Percentiles rank a stretch among this genome's conserved stretches.
These are phyloP conservation scores for Passalora sequoiae DNA, from an alignment of 2,329 filamentous ascomycete species.

Conservation along the genomic window DNA sequence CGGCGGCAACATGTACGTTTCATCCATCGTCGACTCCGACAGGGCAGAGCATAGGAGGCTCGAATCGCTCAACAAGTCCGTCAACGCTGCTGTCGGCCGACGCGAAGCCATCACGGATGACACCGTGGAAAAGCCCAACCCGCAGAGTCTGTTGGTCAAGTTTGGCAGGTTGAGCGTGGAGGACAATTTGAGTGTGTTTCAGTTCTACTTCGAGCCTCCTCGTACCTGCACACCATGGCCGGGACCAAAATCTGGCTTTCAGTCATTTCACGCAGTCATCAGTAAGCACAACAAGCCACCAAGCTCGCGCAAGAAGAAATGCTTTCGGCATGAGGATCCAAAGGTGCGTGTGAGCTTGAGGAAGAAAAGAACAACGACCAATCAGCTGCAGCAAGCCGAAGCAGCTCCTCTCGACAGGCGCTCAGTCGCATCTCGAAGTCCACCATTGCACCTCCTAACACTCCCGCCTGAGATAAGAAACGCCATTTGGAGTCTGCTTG, in stretches of 20 bases:
- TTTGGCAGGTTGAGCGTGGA: constrained; percentile 15
- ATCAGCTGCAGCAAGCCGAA: no score
- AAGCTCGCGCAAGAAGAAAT: constrained; percentile 8
- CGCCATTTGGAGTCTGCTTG: constrained; percentile 15
- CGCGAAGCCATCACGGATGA: constrained; percentile 16
- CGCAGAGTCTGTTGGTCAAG: constrained; percentile 12
- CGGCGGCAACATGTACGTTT: constrained; percentile 11
- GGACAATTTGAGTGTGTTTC: neutral
- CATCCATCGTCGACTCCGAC: constrained; percentile 18
- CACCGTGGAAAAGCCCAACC: constrained; percentile 4
- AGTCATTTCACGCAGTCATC: constrained; percentile 18
- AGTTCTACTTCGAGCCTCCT: constrained; percentile 19
- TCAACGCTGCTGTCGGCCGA: constrained; percentile 19
- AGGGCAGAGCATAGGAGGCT: constrained; percentile 8
- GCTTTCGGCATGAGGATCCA: constrained; percentile 3
- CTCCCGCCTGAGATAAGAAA: constrained; percentile 22
- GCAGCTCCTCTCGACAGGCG: neutral
- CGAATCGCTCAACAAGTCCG: constrained; percentile 10
- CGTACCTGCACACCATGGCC: constrained; percentile 16
- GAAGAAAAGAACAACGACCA: constrained; percentile 4
- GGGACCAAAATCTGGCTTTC: constrained; percentile 13
- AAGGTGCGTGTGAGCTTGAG: constrained; percentile 4
- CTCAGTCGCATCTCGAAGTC: constrained; percentile 10
- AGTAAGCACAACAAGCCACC: constrained; percentile 5
- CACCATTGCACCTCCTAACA: constrained; percentile 15